phyloP scores from a whole-genome alignment of 2,329 filamentous ascomycete species.

The Aureobasidium leucospermi region DNA sequence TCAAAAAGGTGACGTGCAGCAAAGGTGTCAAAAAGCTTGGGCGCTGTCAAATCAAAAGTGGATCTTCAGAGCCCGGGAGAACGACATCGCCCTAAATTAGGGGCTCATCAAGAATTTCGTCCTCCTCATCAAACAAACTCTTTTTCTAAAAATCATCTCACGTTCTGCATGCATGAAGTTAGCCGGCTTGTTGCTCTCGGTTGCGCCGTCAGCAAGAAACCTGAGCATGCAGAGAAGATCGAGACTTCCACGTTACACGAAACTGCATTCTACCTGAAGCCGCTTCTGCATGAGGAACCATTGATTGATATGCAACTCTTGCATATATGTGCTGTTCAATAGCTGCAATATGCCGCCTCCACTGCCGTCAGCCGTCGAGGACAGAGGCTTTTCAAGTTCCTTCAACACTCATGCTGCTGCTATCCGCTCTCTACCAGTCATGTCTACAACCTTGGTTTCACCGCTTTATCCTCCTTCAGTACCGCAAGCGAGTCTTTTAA shows the following conservation, averaged over 20 bases:
- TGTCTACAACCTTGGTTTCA: slow-evolving; percentile 7
- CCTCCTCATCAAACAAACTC: background rate
- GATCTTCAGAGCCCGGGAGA: background rate
- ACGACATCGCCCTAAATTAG: slow-evolving; percentile 10
- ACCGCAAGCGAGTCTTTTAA: slow-evolving; percentile 40
- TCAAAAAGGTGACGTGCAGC: slow-evolving; percentile 7
- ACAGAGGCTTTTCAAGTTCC: background rate
- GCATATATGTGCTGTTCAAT: background rate
- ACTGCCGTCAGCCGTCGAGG: background rate
- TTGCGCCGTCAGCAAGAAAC: background rate
- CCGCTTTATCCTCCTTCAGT: background rate
- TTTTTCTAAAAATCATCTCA: background rate
- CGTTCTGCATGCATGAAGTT: background rate
- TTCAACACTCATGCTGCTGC: background rate
- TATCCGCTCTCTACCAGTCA: background rate
- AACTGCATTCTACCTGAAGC: background rate
- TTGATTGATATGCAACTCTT: background rate
- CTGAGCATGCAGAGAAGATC: background rate
- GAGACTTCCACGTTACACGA: slow-evolving; percentile 5
- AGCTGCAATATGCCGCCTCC: background rate
- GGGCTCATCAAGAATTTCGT: background rate
- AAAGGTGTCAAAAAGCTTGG: slow-evolving; percentile 2
- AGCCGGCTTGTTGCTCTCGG: background rate
- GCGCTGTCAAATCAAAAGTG: slow-evolving; percentile 11
- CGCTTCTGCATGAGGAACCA: background rate